Evolutionary conservation across 208 protist genomes (phyloP).

Genomic region (Crithidia acanthocephali): DNA sequence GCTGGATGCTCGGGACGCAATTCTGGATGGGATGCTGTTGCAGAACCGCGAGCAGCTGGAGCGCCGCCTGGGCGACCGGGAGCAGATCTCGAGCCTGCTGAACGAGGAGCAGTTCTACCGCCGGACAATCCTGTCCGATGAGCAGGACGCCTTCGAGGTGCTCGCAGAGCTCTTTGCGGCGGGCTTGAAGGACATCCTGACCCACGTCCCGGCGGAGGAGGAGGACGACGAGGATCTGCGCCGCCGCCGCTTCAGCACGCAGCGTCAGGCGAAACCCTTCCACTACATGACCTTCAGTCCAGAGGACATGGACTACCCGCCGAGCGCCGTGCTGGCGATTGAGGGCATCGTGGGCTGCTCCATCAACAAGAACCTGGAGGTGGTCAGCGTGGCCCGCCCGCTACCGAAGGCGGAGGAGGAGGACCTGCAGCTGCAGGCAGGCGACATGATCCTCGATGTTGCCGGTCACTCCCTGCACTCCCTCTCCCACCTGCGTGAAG

Average conservation of each 20-base stretch:
- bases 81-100: conserved; percentile 42
- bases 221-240: conserved; percentile 45
- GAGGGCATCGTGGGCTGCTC: conserved; percentile 85
- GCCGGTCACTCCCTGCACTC: conserved; percentile 83
- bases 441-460: conserved; percentile 90
- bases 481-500: conserved; percentile 85
- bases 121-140: conserved; percentile 55
- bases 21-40: conserved; percentile 60
- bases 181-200: conserved; percentile 50
- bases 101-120: conserved; percentile 82
- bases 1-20: conserved; percentile 51
- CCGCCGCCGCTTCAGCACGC: conserved; percentile 49
- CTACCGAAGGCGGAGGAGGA: conserved; percentile 73
- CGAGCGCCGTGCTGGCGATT: conserved; percentile 73
- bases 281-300: conserved; percentile 90
- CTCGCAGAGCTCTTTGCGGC: conserved; percentile 63
- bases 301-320: conserved; percentile 87
- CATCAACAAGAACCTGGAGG: conserved; percentile 90
- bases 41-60: conserved; percentile 60
- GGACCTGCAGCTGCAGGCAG: conserved; percentile 82
- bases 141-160: conserved; percentile 77
- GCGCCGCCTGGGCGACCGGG: conserved; percentile 60
- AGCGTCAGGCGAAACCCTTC: conserved; percentile 73
- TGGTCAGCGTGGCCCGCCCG: conserved; percentile 72
- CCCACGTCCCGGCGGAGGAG: conserved; percentile 26